phyloP scores from a whole-genome alignment of 805 yeast genomes.

The Hanseniaspora vineae region DNA sequence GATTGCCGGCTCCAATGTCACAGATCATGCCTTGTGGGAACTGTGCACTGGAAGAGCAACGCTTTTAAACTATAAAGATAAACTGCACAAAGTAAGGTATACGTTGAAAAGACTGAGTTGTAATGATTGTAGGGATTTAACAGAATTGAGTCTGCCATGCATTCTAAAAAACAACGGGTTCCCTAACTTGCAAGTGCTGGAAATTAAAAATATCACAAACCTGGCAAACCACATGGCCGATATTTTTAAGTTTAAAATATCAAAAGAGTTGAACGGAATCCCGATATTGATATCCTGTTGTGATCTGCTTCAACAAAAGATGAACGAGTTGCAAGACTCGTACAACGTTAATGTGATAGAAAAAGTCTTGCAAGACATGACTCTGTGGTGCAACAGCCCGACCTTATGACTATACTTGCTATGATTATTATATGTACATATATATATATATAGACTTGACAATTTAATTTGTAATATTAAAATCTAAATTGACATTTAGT shows the following conservation, averaged over 20 bases:
- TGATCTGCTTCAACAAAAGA: constrained; percentile 46
- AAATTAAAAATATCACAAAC: not conserved
- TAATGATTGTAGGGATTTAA: not conserved
- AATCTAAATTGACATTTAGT: no score
- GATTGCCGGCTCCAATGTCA: constrained; percentile 72
- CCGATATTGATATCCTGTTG: constrained; percentile 67
- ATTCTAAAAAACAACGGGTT: constrained; percentile 22
- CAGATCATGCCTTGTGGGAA: constrained; percentile 72
- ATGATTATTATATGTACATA: no score
- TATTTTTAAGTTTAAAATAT: not conserved
- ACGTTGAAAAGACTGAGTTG: not conserved
- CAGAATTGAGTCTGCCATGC: constrained; percentile 17
- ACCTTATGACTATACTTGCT: not conserved
- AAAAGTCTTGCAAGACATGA: constrained; percentile 47
- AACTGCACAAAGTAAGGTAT: constrained; percentile 33
- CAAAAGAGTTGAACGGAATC: constrained; percentile 13
- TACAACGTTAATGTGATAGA: constrained; percentile 45
- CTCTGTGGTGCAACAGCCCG: constrained; percentile 42
- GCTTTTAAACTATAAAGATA: constrained; percentile 49
- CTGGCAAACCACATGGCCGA: constrained; percentile 10
- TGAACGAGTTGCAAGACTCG: constrained; percentile 46
- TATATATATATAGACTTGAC: not conserved
- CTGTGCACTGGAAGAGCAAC: constrained; percentile 37
- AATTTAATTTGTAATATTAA: no score
- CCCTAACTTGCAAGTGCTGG: constrained; percentile 1